Evolutionary conservation across 805 yeast genomes (phyloP).

Genomic region (Kurtzmaniella fragi): DNA sequence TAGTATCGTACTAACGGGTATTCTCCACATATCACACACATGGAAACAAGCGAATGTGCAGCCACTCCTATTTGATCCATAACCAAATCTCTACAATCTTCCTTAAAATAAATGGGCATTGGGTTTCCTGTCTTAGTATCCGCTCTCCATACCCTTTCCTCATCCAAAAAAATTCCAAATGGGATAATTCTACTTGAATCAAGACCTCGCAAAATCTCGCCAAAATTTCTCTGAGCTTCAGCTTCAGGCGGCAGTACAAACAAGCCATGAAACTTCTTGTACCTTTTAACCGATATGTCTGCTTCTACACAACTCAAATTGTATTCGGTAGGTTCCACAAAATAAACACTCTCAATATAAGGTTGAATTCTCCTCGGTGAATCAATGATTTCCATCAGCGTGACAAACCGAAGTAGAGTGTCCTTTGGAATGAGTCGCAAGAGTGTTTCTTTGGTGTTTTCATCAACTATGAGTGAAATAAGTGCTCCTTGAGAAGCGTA

Average conservation of each 20-base stretch:
- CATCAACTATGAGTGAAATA: constrained; percentile 50
- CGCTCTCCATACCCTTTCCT: constrained; percentile 68
- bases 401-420: constrained; percentile 48
- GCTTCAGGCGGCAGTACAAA: constrained; percentile 50
- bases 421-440: constrained; percentile 44
- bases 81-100: constrained; percentile 57
- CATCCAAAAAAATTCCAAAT: constrained; percentile 39
- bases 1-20: constrained; percentile 81
- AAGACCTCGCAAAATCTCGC: constrained; percentile 4
- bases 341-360: constrained; percentile 73
- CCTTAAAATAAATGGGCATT: constrained; percentile 68
- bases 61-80: constrained; percentile 52
- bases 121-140: constrained; percentile 47
- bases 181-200: constrained; percentile 21
- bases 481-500: constrained; percentile 26
- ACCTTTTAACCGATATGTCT: constrained; percentile 70
- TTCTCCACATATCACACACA: constrained; percentile 79
- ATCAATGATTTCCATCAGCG: constrained; percentile 64
- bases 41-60: constrained; percentile 60
- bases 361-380: constrained; percentile 54
- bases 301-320: constrained; percentile 72
- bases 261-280: constrained; percentile 67
- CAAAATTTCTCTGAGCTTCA: constrained; percentile 12
- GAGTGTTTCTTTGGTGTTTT: constrained; percentile 44
- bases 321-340: constrained; percentile 64